Evolutionary conservation across 2,329 filamentous ascomycete species (phyloP), one percentile per base, ranked within the genome.

Genomic region (Scorias spongiosa): DNA sequence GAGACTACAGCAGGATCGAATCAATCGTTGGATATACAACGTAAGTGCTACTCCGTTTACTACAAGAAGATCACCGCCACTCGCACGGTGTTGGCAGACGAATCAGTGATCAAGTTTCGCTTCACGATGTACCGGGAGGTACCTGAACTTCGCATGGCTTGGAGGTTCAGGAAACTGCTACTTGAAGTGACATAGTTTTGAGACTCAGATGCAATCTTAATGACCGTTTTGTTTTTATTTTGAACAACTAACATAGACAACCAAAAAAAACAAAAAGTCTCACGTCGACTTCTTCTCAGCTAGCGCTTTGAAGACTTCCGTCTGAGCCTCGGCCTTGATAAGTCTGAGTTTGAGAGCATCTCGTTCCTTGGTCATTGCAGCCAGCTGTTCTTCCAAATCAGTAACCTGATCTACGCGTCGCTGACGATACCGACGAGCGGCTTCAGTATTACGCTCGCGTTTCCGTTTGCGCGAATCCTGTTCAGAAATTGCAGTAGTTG

Each of bases 371-470:
- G 72, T 73, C 55, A 78, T 70, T 38, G 72, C 68, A 40, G 70
- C 70, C 37, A 84, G 63, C 15, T 74, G 70, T 8, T 63, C 59
- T 59, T 84, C 79, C 29, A 84, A 67, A 48, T 75, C 72, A 20
- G 63, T 63, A 58, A 82, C 74, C 48, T 78, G 75, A 52, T 84
- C 79, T 29, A 83, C 69, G 39, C 78, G 75, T 58, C 80, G 81
- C 58, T 84, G 79, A 20, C 80, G 75, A 57, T 82, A 84, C 48
- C 80, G 78, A 48, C 78, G 72, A 28, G 80, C 80, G n/a, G 80
- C 80, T 48, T 81, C 69, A 11, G 79, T 84, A 60, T 84, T 84
- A 48, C 75, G 72, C 48, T 75, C 73, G 26, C 80, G 76, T 60
- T 82, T 82, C 54, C 26, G 46, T 26, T 53, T 46, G 38, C 47